Evolutionary conservation across 1,139 yeast genomes (phyloP).

Genomic region (Yamadazyma aaseri): DNA sequence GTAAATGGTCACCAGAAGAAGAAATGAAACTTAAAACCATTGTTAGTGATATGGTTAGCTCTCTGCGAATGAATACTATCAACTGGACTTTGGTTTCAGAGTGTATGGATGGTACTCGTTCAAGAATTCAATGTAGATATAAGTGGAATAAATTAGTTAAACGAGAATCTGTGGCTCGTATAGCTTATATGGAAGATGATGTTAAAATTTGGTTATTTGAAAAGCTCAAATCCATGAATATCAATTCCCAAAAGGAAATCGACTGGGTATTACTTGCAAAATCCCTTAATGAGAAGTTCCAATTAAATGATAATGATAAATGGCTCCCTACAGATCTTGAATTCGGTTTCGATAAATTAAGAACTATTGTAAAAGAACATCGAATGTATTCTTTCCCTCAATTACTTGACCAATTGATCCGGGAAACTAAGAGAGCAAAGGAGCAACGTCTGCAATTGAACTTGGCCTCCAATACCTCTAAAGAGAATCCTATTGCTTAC

Average conservation of each 20-base stretch:
- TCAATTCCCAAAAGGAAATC: conserved; percentile 46
- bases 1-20: conserved; percentile 78
- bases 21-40: conserved; percentile 61
- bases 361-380: conserved; percentile 28
- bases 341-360: conserved; percentile 36
- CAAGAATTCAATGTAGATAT: conserved; percentile 91
- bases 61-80: conserved; percentile 33
- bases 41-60: conserved; percentile 43
- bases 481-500: too few species aligned
- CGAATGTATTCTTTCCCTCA: conserved; percentile 24
- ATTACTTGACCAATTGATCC: conserved; percentile 23
- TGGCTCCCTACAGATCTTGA: conserved; percentile 37
- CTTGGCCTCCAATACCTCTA: background rate
- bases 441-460: conserved; percentile 1
- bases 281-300: conserved; percentile 12
- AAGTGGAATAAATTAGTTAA: conserved; percentile 84
- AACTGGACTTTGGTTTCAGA: conserved; percentile 94
- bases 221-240: conserved; percentile 48
- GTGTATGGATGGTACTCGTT: conserved; percentile 81
- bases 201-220: conserved; percentile 60
- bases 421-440: background rate
- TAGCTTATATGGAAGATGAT: conserved; percentile 46
- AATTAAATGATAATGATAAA: conserved; percentile 7
- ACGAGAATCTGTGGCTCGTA: conserved; percentile 53
- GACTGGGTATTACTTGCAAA: conserved; percentile 49